These are phyloP conservation scores for Penicillium concentricum DNA, from an alignment of 2,329 filamentous ascomycete genomes.

Conservation along the genomic window DNA sequence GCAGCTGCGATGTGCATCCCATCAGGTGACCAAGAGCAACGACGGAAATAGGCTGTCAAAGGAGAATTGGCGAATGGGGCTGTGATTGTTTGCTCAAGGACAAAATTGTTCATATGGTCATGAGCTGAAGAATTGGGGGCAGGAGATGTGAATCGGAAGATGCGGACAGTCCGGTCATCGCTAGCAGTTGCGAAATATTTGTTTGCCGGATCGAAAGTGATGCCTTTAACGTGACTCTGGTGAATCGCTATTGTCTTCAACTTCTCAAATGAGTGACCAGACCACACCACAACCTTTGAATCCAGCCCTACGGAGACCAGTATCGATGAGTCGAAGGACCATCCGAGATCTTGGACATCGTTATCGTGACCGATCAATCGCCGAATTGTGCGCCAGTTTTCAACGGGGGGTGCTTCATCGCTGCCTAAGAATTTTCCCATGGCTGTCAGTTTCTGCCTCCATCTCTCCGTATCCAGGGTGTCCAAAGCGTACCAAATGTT, in stretches of 20 bases:
- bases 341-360: slow-evolving; percentile 95
- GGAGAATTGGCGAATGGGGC: slow-evolving; percentile 87
- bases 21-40: slow-evolving; percentile 97
- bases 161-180: slow-evolving; percentile 94
- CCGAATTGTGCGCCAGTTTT: slow-evolving; percentile 96
- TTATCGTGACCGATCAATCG: slow-evolving; percentile 96
- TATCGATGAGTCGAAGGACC: slow-evolving; percentile 94
- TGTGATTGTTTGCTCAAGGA: slow-evolving; percentile 86
- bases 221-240: slow-evolving; percentile 97
- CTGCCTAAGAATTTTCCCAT: slow-evolving; percentile 53
- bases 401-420: slow-evolving; percentile 86
- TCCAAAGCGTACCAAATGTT: slow-evolving; percentile 66
- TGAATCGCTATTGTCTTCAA: slow-evolving; percentile 90
- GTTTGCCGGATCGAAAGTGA: slow-evolving; percentile 97
- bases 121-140: slow-evolving; percentile 88
- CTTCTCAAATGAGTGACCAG: slow-evolving; percentile 96
- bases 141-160: slow-evolving; percentile 91
- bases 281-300: slow-evolving; percentile 98
- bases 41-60: slow-evolving; percentile 91
- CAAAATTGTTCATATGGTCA: slow-evolving; percentile 95
- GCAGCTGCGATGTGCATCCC: slow-evolving; percentile 95
- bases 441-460: slow-evolving; percentile 1
- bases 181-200: slow-evolving; percentile 99
- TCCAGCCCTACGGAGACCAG: slow-evolving; percentile 94
- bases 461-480: slow-evolving; percentile 3